These are phyloP conservation scores for Diaporthe sp. DNA, from an alignment of 2,329 filamentous ascomycete species.

Conservation along the genomic window DNA sequence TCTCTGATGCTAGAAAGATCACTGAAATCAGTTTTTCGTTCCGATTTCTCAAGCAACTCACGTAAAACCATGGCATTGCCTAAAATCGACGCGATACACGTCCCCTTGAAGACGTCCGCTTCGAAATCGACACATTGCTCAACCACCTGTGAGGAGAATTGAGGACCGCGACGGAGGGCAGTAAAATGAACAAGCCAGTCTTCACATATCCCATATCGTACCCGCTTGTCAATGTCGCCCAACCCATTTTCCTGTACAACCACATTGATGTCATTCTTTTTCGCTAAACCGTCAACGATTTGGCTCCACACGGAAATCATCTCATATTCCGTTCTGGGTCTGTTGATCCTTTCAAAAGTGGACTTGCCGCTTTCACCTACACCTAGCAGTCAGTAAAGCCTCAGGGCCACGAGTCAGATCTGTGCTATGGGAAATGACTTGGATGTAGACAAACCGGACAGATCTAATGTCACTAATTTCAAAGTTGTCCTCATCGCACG, in stretches of 20 bases:
- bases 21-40: too few relatives aligned
- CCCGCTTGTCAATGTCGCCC: not conserved
- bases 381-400: too few relatives aligned
- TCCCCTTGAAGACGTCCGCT: fast-evolving
- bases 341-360: too few relatives aligned
- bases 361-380: too few relatives aligned
- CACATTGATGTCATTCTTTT: too few relatives aligned
- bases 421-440: too few relatives aligned
- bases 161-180: not conserved
- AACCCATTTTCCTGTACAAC: not conserved
- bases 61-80: not conserved
- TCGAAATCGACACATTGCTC: not conserved
- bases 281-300: not conserved
- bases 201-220: not conserved
- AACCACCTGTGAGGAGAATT: not conserved
- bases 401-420: too few relatives aligned
- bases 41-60: not conserved
- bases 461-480: too few relatives aligned
- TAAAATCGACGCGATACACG: not conserved
- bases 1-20: not conserved
- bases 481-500: too few relatives aligned
- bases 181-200: not conserved
- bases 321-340: too few relatives aligned
- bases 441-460: too few relatives aligned
- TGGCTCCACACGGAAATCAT: not conserved